Base-by-base conservation (phyloP, 805 yeast species). In the Phaffomyces antillensis region DNA sequence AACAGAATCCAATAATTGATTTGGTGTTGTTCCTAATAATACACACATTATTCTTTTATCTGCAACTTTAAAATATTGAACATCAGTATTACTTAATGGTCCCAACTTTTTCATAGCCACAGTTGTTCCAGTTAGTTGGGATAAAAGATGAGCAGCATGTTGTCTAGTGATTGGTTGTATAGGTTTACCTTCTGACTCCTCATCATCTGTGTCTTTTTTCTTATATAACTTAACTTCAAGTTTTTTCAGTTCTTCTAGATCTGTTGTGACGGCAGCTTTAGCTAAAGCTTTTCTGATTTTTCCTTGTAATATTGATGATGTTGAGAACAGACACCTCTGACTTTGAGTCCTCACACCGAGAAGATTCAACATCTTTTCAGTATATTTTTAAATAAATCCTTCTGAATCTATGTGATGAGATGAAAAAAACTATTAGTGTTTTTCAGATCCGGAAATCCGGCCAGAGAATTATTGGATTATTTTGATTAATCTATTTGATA, bases 11-110 rank as follows among this genome's bases (percentile, higher is more conserved):
- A 71, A 62, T 31, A 85, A 49, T 55, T 79, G 84, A 26, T 67
- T 68, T 5, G 75, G 78, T 28, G 75, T 75, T 0, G 79, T 72
- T 2, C 90, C 91, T 24, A 84, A 56, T 7, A 83, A 64, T 3
- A 73, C 68, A 55, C 75, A 75, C 36, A 77, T 52, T 45, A 83
- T 60, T 41, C 77, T 61, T 42, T 66, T 63, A 51, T 80, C 76
- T 7, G 59, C 66, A 2, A 63, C 49, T 3, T 62, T 44, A 37
- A 68, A 51, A 41, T 53, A 60, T 26, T 58, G 50, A 13, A 64
- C 35, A 55, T 69, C 72, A 1, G 61, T 58, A 31, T 63, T 52
- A 32, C 64, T 61, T 3, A 61, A 54, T 0, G 73, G 72, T 0
- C 73, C 73, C 5, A 69, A 41, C 2, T 56, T 49, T 8, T 58